Percentiles rank a stretch among this genome's conserved stretches.
phyloP scores from a whole-genome alignment of 2,329 filamentous ascomycete genomes.

The Xylariales sp. region DNA sequence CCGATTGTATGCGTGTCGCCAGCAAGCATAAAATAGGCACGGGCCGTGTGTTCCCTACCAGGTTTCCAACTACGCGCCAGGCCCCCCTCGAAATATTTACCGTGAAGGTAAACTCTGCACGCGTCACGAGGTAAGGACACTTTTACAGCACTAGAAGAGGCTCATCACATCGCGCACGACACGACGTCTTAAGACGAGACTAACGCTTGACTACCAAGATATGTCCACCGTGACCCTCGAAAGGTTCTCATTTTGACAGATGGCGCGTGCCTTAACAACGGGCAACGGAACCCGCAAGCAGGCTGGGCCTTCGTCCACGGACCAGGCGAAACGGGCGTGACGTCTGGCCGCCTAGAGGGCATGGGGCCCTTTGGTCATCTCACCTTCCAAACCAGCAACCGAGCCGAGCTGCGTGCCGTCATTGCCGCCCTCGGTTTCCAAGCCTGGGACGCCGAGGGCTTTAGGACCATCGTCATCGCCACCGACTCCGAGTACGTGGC shows the following conservation, averaged over 20 bases:
- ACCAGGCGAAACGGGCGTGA: slow-evolving; percentile 18
- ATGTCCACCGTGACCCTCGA: slow-evolving; percentile 49
- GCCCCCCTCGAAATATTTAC: too few species aligned
- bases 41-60: slow-evolving; percentile 50
- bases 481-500: slow-evolving; percentile 66
- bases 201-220: slow-evolving; percentile 40
- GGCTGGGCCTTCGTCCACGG: slow-evolving; percentile 56
- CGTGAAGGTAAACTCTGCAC: slow-evolving; percentile 43
- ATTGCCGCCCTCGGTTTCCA: slow-evolving; percentile 60
- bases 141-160: too few species aligned
- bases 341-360: slow-evolving; percentile 55
- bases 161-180: too few species aligned
- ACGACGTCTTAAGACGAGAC: too few species aligned
- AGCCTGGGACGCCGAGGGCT: slow-evolving; percentile 57
- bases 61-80: slow-evolving; percentile 40
- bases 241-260: slow-evolving; percentile 58
- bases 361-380: slow-evolving; percentile 55
- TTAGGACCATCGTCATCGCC: slow-evolving; percentile 23
- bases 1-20: too few species aligned
- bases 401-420: slow-evolving; percentile 66
- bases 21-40: slow-evolving; percentile 42
- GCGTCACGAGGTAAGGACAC: slow-evolving; percentile 13
- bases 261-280: slow-evolving; percentile 59
- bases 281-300: slow-evolving; percentile 51
- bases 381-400: slow-evolving; percentile 60